These are phyloP conservation scores for Phytomonas serpens DNA, from an alignment of 208 protist genomes.

Conservation along the genomic window DNA sequence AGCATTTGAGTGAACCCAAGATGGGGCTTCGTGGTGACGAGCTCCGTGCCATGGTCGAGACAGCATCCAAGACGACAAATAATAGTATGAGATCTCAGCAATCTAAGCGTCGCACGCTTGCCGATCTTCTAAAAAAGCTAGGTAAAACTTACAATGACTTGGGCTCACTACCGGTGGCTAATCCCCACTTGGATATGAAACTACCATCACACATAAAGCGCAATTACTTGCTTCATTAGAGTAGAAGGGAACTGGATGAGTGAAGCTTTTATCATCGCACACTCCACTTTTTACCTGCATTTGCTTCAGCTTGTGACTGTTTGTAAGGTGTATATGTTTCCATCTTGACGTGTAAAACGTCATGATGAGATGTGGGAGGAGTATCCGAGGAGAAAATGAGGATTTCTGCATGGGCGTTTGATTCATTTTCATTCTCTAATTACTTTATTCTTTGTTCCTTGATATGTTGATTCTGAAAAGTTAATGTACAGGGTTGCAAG, in stretches of 20 bases:
- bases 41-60: conserved; percentile 63
- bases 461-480: not conserved
- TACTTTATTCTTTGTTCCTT: conserved; percentile 6
- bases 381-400: not conserved
- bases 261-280: conserved; percentile 5
- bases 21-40: conserved; percentile 89
- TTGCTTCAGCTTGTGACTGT: not conserved
- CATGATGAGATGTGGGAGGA: not conserved
- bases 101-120: conserved; percentile 70
- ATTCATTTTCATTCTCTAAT: not conserved
- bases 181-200: conserved; percentile 76
- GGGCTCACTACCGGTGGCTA: conserved; percentile 72
- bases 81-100: conserved; percentile 15
- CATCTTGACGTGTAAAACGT: not conserved
- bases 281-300: not conserved
- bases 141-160: conserved; percentile 79
- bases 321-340: not conserved
- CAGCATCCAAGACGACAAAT: conserved; percentile 19
- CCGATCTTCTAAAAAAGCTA: conserved; percentile 74
- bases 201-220: conserved; percentile 85
- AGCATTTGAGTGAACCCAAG: conserved; percentile 83
- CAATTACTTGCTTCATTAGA: conserved; percentile 75
- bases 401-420: not conserved
- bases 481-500: not conserved
- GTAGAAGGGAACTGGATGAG: not conserved